Evolutionary conservation across 129 eudicot genomes (phyloP).

Genomic region (Flaveria linearis): DNA sequence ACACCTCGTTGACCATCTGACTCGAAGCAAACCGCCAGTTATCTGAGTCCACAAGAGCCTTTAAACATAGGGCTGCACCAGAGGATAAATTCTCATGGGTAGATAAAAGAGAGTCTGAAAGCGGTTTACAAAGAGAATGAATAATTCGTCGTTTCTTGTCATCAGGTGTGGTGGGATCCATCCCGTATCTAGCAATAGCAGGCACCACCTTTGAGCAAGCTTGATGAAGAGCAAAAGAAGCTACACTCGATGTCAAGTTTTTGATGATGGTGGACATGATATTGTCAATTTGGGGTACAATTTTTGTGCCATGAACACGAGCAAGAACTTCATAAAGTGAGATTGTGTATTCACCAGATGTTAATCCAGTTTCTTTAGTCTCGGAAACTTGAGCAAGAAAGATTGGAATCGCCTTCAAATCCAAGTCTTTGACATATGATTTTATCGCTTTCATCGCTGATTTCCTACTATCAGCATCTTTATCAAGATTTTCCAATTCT

Average conservation of each 20-base stretch:
- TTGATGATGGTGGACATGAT: slow-evolving; percentile 72
- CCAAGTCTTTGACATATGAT: slow-evolving; percentile 76
- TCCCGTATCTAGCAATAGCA: slow-evolving; percentile 77
- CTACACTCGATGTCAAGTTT: slow-evolving; percentile 64
- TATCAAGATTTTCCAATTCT: slow-evolving; percentile 80
- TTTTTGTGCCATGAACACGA: slow-evolving; percentile 77
- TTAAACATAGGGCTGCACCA: slow-evolving; percentile 84
- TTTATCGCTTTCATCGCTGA: slow-evolving; percentile 83
- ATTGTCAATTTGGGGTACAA: slow-evolving; percentile 74
- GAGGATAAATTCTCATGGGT: slow-evolving; percentile 69
- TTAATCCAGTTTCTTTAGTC: slow-evolving; percentile 59
- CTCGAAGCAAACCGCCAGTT: slow-evolving; percentile 85
- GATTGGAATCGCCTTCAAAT: slow-evolving; percentile 78
- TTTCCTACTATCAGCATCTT: slow-evolving; percentile 75
- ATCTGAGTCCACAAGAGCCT: slow-evolving; percentile 82
- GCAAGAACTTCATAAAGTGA: slow-evolving; percentile 91
- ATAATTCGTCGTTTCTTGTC: slow-evolving; percentile 60
- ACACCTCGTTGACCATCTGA: slow-evolving; percentile 75
- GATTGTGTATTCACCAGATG: slow-evolving; percentile 78
- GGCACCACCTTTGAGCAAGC: slow-evolving; percentile 95
- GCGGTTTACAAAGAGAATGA: slow-evolving; percentile 78
- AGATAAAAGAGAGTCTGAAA: slow-evolving; percentile 72
- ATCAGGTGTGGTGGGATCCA: slow-evolving; percentile 73
- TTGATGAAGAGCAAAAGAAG: slow-evolving; percentile 90
- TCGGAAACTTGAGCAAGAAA: slow-evolving; percentile 92